Conservation (phyloP, 441 rosid genomes). For the Erodium trifolium region DNA sequence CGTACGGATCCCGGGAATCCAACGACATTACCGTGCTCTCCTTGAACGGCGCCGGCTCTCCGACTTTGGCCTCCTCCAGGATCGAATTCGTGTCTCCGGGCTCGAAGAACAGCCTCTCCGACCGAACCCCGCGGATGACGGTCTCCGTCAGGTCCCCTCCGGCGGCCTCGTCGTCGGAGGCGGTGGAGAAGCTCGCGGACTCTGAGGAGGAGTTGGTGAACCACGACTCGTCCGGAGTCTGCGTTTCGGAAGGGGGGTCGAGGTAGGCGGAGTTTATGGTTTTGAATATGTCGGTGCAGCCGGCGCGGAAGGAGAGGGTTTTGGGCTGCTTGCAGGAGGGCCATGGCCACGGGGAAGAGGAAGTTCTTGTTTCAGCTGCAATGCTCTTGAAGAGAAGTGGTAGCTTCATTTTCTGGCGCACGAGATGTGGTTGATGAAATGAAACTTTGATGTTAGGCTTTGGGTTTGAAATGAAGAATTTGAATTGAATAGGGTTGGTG, state of each 20-base stretch:
- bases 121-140: conserved; percentile 46
- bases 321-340: conserved; percentile 65
- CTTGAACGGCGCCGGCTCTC: conserved; percentile 25
- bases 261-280: conserved; percentile 27
- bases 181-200: conserved; percentile 27
- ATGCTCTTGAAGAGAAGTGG: conserved; percentile 35
- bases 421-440: not conserved
- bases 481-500: not conserved
- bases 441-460: not conserved
- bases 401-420: conserved; percentile 39
- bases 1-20: conserved; percentile 52
- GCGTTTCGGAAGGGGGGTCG: conserved; percentile 9
- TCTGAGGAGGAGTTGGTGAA: conserved; percentile 26
- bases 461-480: conserved; percentile 23
- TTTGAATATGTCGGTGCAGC: conserved; percentile 15
- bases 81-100: conserved; percentile 58
- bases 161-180: conserved; percentile 16
- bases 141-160: conserved; percentile 37
- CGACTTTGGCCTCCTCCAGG: conserved; percentile 39
- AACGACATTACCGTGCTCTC: conserved; percentile 40
- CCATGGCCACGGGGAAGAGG: conserved; percentile 47
- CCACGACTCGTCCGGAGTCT: conserved; percentile 21
- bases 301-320: conserved; percentile 51
- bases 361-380: conserved; percentile 26
- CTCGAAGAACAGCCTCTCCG: conserved; percentile 59